Percentiles rank a stretch among this genome's conserved stretches.
Evolutionary conservation across 73 alveolate genomes (phyloP).

Genomic region (Paramecium primaurelia): DNA sequence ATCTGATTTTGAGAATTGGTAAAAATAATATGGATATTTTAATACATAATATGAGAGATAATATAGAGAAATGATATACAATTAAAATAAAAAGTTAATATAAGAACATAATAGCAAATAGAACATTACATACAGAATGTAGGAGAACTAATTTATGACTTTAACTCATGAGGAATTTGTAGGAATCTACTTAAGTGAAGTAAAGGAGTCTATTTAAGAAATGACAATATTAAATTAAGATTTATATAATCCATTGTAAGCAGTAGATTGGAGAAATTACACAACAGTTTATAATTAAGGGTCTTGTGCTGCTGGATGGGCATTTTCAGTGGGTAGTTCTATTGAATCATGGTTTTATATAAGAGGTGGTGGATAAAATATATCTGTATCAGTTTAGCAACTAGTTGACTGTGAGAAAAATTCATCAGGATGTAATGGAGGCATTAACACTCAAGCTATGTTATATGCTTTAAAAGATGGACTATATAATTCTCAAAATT

Average conservation of each 20-base stretch:
- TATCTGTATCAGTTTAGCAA: not conserved
- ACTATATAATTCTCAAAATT: not conserved
- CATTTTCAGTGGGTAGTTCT: conserved; percentile 74
- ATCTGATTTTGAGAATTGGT: not conserved
- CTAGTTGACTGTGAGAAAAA: conserved; percentile 30
- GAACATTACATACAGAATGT: not conserved
- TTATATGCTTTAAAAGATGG: not conserved
- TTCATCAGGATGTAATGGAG: conserved; percentile 34
- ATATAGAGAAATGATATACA: not conserved
- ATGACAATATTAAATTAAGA: not conserved
- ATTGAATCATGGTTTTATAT: conserved; percentile 67
- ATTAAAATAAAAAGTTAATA: not conserved
- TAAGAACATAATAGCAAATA: not conserved
- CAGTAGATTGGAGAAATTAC: conserved; percentile 54
- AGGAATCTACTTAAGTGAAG: not conserved
- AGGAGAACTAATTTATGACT: not conserved
- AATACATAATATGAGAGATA: not conserved
- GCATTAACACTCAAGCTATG: not conserved
- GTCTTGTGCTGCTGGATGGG: conserved; percentile 81
- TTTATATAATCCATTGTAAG: not conserved
- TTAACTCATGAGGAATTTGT: conserved; percentile 4
- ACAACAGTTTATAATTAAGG: conserved; percentile 77
- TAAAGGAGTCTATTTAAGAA: not conserved
- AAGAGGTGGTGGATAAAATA: not conserved
- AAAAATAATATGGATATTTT: not conserved